Evolutionary conservation across 139 green algal species (phyloP).

Genomic region (Pycnococcus provasolii): DNA sequence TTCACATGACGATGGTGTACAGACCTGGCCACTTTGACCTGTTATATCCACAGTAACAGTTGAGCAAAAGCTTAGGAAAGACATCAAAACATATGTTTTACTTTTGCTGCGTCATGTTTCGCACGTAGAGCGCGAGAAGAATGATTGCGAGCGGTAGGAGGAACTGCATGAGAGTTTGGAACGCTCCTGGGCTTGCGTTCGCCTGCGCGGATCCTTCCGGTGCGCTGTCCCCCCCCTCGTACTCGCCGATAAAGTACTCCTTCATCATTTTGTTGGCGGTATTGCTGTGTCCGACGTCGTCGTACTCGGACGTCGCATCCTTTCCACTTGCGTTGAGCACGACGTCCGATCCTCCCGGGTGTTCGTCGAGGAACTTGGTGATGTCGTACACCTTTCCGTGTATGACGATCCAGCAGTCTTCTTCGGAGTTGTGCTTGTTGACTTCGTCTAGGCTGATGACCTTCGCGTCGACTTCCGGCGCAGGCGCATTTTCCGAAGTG

Average conservation of each 20-base stretch:
- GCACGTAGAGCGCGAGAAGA: too few species aligned
- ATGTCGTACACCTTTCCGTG: conserved; percentile 77
- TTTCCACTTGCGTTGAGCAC: conserved; percentile 42
- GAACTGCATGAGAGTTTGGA: too few species aligned
- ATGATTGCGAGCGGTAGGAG: too few species aligned
- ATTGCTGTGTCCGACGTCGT: conserved; percentile 68
- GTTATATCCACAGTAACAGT: too few species aligned
- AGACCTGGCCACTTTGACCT: too few species aligned
- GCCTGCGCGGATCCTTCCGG: too few species aligned
- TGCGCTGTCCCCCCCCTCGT: too few species aligned
- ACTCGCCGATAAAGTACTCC: conserved; percentile 50
- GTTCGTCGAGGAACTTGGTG: conserved; percentile 76
- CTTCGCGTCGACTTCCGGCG: conserved; percentile 1
- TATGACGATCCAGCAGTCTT: conserved; percentile 69
- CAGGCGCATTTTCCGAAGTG: not conserved
- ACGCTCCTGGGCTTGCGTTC: too few species aligned
- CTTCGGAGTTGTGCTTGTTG: conserved; percentile 56
- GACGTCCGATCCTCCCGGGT: conserved; percentile 42
- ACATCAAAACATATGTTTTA: too few species aligned
- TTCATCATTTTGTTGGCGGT: conserved; percentile 34
- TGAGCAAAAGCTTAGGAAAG: too few species aligned
- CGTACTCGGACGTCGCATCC: conserved; percentile 75
- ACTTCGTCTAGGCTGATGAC: conserved; percentile 39
- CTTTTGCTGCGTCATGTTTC: too few species aligned
- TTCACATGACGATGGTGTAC: too few species aligned